Evolutionary conservation across 805 yeast genomes (phyloP).

Genomic region (Kuraishia borneana): DNA sequence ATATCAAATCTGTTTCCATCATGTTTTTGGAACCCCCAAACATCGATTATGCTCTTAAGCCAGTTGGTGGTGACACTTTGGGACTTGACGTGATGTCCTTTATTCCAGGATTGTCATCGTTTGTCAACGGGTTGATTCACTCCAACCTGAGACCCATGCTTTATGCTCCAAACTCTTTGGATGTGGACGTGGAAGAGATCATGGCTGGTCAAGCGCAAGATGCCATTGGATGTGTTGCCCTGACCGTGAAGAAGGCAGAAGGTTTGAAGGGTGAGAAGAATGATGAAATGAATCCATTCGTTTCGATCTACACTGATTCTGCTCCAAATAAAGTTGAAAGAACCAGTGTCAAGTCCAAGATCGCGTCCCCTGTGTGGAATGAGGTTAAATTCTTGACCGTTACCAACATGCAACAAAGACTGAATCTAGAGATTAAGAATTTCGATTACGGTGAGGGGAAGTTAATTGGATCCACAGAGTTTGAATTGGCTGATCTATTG

Average conservation of each 20-base stretch:
- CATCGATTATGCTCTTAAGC: slow-evolving; percentile 72
- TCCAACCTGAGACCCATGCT: slow-evolving; percentile 65
- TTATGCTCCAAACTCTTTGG: slow-evolving; percentile 74
- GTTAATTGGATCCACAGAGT: slow-evolving; percentile 35
- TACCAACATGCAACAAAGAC: slow-evolving; percentile 41
- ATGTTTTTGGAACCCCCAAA: slow-evolving; percentile 70
- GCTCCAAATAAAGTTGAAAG: slow-evolving; percentile 24
- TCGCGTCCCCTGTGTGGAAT: slow-evolving; percentile 52
- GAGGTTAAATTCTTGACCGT: slow-evolving; percentile 55
- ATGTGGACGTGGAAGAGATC: slow-evolving; percentile 62
- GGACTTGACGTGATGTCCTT: slow-evolving; percentile 80
- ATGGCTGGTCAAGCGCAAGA: slow-evolving; percentile 55
- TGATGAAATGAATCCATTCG: slow-evolving; percentile 48
- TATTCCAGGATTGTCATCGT: slow-evolving; percentile 66
- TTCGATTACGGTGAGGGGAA: slow-evolving; percentile 47
- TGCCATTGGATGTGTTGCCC: slow-evolving; percentile 58
- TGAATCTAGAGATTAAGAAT: slow-evolving; percentile 44
- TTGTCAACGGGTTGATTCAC: slow-evolving; percentile 62
- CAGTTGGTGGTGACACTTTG: slow-evolving; percentile 83
- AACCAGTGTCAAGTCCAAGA: slow-evolving; percentile 46
- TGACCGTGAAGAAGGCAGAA: slow-evolving; percentile 45
- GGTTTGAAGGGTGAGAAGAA: slow-evolving; percentile 27
- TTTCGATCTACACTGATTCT: slow-evolving; percentile 29
- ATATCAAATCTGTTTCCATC: slow-evolving; percentile 58
- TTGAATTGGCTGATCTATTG: slow-evolving; percentile 47